Conservation (phyloP, 495 filamentous ascomycete genomes). For the Niebla homalea region DNA sequence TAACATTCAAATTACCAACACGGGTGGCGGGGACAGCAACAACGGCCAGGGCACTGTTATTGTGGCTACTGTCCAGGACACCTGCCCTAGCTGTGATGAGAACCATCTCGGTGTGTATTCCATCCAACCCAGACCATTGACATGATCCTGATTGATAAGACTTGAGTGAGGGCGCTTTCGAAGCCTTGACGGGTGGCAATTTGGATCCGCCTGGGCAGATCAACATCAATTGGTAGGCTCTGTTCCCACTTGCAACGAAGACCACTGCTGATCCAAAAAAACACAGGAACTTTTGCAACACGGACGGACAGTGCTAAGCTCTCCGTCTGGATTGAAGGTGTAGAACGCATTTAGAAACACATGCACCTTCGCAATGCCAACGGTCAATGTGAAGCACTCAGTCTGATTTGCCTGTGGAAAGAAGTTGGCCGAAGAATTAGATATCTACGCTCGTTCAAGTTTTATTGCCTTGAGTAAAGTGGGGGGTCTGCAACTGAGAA, state of each 20-base stretch:
- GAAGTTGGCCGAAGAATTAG: no score
- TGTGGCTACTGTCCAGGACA: slow-evolving; percentile 20
- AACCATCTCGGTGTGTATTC: slow-evolving; percentile 14
- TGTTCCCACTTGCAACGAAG: not conserved
- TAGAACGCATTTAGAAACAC: no score
- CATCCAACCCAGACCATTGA: not conserved
- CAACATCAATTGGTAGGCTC: slow-evolving; percentile 13
- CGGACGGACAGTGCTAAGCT: slow-evolving; percentile 1
- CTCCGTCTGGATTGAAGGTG: no score
- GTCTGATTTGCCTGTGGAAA: no score
- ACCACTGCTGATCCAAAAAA: not conserved
- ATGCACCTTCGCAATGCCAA: no score
- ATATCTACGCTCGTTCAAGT: no score
- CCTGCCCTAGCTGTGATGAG: slow-evolving; percentile 19
- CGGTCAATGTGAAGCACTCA: no score
- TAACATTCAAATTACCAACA: slow-evolving; percentile 21
- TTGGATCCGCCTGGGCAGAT: slow-evolving; percentile 10
- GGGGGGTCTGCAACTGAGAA: no score
- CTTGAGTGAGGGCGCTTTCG: slow-evolving; percentile 12
- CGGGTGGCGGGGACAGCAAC: slow-evolving; percentile 16
- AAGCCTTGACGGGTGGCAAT: slow-evolving; percentile 12
- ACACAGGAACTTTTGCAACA: slow-evolving; percentile 7
- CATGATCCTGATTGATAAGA: not conserved
- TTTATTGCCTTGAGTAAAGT: no score
- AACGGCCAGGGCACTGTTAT: slow-evolving; percentile 20